Conservation (phyloP, 2,329 filamentous ascomycete species). For the Fusarium sacchari region DNA sequence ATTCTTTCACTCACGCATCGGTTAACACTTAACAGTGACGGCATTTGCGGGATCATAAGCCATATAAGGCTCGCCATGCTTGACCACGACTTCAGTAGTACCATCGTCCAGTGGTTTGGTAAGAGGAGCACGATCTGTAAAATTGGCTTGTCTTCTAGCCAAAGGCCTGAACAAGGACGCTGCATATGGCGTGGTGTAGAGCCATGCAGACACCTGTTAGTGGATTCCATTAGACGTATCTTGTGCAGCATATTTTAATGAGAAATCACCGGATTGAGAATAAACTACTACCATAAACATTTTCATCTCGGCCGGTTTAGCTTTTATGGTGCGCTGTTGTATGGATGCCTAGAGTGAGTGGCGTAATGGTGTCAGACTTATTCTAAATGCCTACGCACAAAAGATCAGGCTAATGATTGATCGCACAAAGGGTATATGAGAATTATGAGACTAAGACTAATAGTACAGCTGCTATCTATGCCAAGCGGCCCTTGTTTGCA, state of each 20-base stretch:
- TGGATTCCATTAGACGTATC: background rate
- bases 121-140: background rate
- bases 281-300: background rate
- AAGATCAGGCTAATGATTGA: background rate
- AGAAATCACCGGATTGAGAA: too few relatives aligned
- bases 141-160: background rate
- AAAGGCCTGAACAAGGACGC: background rate
- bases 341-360: background rate
- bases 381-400: background rate
- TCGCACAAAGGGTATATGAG: background rate
- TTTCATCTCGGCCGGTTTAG: accelerated
- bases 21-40: background rate
- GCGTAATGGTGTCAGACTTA: background rate
- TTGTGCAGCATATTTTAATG: background rate
- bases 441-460: background rate
- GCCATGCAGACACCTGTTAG: background rate
- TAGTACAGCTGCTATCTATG: accelerated
- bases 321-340: background rate
- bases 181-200: background rate
- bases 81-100: background rate
- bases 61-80: constrained; percentile 9
- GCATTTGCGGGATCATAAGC: background rate
- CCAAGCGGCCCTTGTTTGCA: background rate
- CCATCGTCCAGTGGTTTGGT: background rate
- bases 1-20: background rate